Base-by-base conservation (phyloP, 2,329 filamentous ascomycete species). In the Aspergillus flavus region DNA sequence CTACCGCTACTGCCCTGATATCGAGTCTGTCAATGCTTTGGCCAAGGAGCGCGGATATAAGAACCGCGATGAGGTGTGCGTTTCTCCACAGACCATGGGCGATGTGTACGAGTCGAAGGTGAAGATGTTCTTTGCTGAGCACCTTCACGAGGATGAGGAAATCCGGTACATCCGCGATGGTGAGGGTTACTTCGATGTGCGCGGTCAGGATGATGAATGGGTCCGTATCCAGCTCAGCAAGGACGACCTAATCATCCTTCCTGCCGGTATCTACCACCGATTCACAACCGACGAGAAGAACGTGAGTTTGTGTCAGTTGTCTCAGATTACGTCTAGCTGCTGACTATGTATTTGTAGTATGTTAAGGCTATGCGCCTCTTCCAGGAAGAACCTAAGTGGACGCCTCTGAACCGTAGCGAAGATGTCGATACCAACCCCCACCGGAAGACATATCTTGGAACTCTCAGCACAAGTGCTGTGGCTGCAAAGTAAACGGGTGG, bases 321-420 rank as follows among this genome's bases (percentile, higher is more conserved):
- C 52, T 45, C 59, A 21, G 28, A 23, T 56, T 55, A 30, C 52
- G 41, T 61, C 7, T 30, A 41, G 23, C 23, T 43, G 26, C 12
- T 60, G 26, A 39, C 60, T 57, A 66, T 70, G n/a, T 32, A 52
- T 19, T 11, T 59, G 55, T 70, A 97, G 94, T 97, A 94, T 75
- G 92, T 97, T 69, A 92, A 96, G 75, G 95, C 95, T 16, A 94
- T 98, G 92, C 87, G 95, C 62, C 84, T 99, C 58, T 99, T 98
- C 86, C 94, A 98, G 82, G 95, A 98, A 68, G 94, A 98, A 80
- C 95, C 95, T 39, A 97, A 98, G 81, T 99, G 95, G 95, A 98
- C 93, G 41, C 91, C 95, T 16, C 80, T 99, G 69, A 96, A 97
- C 81, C 88, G 95, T 61, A 87, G 86, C 7, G 80, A 82, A 5